Conservation (phyloP, 768 basidiomycete genomes). For the Krasilnikovozyma curviuscula region DNA sequence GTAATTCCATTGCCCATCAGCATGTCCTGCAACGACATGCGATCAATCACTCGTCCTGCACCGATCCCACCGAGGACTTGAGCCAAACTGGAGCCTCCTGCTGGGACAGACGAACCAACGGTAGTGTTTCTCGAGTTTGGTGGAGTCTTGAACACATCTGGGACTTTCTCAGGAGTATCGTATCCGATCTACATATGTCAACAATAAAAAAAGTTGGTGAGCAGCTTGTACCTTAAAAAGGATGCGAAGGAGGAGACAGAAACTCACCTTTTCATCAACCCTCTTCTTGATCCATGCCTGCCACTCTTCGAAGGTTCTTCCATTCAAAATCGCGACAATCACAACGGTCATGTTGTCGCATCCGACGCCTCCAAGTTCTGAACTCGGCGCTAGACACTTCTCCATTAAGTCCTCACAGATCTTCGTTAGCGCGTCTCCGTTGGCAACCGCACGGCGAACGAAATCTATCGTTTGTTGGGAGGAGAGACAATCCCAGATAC, state of each 20-base stretch:
- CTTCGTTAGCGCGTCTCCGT: constrained; percentile 57
- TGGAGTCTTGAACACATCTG: constrained; percentile 42
- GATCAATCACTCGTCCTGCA: constrained; percentile 10
- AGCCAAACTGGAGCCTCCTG: constrained; percentile 14
- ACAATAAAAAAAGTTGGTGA: not conserved
- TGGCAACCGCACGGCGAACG: constrained; percentile 57
- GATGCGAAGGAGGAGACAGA: not conserved
- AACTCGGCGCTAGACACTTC: constrained; percentile 83
- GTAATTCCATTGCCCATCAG: constrained; percentile 5
- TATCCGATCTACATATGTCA: constrained; percentile 38
- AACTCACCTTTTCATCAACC: constrained; percentile 39
- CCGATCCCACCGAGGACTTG: not conserved
- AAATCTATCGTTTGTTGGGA: constrained; percentile 87
- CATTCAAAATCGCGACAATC: constrained; percentile 69
- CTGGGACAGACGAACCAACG: constrained; percentile 3
- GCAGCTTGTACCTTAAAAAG: not conserved
- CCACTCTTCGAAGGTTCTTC: constrained; percentile 81
- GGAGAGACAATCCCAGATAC: constrained; percentile 93
- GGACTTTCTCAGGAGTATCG: constrained; percentile 51
- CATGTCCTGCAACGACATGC: constrained; percentile 7
- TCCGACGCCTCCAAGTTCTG: constrained; percentile 78
- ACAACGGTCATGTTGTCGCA: constrained; percentile 99
- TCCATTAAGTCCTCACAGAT: constrained; percentile 80
- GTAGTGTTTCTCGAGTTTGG: no score
- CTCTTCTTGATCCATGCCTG: constrained; percentile 70